Base-by-base conservation (phyloP, 2,329 filamentous ascomycete genomes). In the Calonectria pauciramosa region DNA sequence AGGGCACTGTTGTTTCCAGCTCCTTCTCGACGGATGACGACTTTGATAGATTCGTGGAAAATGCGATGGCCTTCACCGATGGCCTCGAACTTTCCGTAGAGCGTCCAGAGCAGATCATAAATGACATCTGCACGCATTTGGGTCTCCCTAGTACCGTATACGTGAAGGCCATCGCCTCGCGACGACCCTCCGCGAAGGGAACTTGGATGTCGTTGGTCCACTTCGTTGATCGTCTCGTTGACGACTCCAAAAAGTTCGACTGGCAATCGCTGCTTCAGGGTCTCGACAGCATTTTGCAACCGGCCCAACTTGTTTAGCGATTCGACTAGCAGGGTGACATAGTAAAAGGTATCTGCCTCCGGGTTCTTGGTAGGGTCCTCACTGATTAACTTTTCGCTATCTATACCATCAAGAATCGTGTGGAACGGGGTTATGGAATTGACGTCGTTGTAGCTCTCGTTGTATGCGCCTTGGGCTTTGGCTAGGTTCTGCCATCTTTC, bases 51-150 rank as follows among this genome's bases (percentile, higher is more conserved):
- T 84, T 99, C 97, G 84, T 99, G 96, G 72, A 99, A 93, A 0
- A 98, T 93, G 52, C 97, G 93, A 82, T 99, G 97, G 2, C 96
- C 95, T 86, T 99, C 97, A 6, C 96, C 95, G 78, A 99, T 99
- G 10, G 97, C 95, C 84, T 99, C 97, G 77, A 99, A 99, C 80
- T 98, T 98, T 54, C 96, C 96, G 83, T 97, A 99, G 0, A 99
- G 86, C 0, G 95, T 96, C 92, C 94, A 97, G 3, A 99, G 87
- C 59, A 99, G 91, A 82, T 99, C 97, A 77, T 97, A 94, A 64
- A 99, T 93, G 34, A 98, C 95, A 80, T 95, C 94, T 18, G 94
- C 93, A 23, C 94, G 91, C 86, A 96, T 92, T 77, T 94, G 93
- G 23, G 94, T 95, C 78, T 95, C 91, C 38, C 94, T 90, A 70